These are phyloP conservation scores for Rhodomyrtus tomentosa DNA, from an alignment of 345 rosid genomes.

Conservation along the genomic window DNA sequence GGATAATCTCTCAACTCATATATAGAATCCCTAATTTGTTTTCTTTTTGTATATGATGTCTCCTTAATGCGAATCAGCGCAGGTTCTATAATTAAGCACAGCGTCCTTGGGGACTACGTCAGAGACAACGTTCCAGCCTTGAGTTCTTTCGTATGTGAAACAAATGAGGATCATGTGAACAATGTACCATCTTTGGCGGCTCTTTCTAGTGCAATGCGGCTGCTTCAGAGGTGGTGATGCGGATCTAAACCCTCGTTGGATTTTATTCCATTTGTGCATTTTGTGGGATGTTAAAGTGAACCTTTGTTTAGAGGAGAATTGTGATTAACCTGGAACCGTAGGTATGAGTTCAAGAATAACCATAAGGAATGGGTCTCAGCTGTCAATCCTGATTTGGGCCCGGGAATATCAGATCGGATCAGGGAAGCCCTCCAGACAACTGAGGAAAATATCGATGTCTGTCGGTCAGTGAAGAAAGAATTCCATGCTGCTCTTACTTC, in stretches of 20 bases:
- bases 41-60: not conserved
- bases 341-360: slow-evolving; percentile 82
- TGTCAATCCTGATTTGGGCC: slow-evolving; percentile 72
- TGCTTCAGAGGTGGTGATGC: slow-evolving; percentile 45
- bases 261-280: not conserved
- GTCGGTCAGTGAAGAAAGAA: slow-evolving; percentile 40
- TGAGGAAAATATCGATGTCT: slow-evolving; percentile 32
- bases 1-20: not conserved
- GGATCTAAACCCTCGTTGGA: not conserved
- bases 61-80: not conserved
- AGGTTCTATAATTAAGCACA: slow-evolving; percentile 42
- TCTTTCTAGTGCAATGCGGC: slow-evolving; percentile 57
- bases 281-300: not conserved
- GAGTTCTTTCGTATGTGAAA: slow-evolving; percentile 44
- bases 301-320: not conserved
- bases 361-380: slow-evolving; percentile 60
- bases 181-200: slow-evolving; percentile 58
- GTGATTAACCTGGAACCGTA: not conserved
- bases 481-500: slow-evolving; percentile 37
- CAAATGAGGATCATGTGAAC: slow-evolving; percentile 17
- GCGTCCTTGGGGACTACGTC: slow-evolving; percentile 51
- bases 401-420: slow-evolving; percentile 46
- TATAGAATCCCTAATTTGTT: not conserved
- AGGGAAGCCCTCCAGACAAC: slow-evolving; percentile 49
- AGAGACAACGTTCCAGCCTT: slow-evolving; percentile 60